phyloP scores from a whole-genome alignment of 352 stramenopile species.

The Globisporangium rhizosaccharum region DNA sequence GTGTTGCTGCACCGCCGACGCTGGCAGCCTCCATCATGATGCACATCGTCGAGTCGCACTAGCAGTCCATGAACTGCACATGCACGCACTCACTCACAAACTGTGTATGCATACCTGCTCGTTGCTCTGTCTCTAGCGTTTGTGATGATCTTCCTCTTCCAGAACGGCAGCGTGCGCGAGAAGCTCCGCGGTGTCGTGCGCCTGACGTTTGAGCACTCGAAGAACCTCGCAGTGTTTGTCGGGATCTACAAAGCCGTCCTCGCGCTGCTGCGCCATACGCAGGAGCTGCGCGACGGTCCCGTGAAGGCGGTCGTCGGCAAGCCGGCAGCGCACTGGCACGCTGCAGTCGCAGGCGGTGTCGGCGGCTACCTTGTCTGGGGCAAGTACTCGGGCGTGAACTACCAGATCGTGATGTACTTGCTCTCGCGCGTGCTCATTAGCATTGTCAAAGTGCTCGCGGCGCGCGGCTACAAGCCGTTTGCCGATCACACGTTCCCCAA shows the following conservation, averaged over 20 bases:
- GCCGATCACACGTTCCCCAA: constrained; percentile 56
- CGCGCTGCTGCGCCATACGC: constrained; percentile 51
- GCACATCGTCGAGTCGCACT: too few relatives aligned
- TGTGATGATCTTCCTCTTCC: constrained; percentile 89
- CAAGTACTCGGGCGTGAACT: constrained; percentile 84
- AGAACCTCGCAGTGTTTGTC: constrained; percentile 86
- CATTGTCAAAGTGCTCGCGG: constrained; percentile 55
- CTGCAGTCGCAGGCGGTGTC: constrained; percentile 65
- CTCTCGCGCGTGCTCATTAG: constrained; percentile 73
- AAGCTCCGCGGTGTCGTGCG: constrained; percentile 68
- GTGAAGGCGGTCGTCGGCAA: constrained; percentile 45
- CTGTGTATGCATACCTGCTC: neutral
- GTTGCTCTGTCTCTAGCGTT: constrained; percentile 37
- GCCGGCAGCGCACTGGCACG: constrained; percentile 70
- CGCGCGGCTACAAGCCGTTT: constrained; percentile 60
- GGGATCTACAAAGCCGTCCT: constrained; percentile 82
- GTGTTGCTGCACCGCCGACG: too few relatives aligned
- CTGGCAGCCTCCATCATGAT: too few relatives aligned
- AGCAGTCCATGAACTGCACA: too few relatives aligned
- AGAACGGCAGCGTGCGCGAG: constrained; percentile 66
- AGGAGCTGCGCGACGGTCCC: constrained; percentile 28
- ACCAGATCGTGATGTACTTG: constrained; percentile 89
- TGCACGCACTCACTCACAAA: too few relatives aligned
- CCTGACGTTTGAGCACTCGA: constrained; percentile 84
- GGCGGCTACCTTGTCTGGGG: constrained; percentile 83